Base-by-base conservation (phyloP, 2,329 filamentous ascomycete genomes). In the Diaporthe sp. region DNA sequence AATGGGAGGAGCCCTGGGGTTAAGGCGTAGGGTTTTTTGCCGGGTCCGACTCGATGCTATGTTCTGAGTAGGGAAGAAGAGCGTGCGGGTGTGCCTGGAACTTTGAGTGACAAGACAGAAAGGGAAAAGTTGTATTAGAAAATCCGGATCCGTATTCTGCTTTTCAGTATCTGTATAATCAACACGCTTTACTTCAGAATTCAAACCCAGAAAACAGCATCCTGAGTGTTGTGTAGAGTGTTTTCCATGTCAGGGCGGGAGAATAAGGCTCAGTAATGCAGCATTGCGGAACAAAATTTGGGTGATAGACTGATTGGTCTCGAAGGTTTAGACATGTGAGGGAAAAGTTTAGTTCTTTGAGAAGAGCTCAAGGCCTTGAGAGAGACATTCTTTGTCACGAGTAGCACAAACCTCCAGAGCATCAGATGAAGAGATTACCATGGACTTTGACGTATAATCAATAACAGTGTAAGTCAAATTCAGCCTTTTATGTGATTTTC, bases 1-100 rank as follows among this genome's bases (percentile, higher is more conserved):
- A 92, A 93, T 79, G 91, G 91, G 2, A 84, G 81, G 73, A 88
- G 86, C 53, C 91, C 91, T 1, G 79, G 84, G 9, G 86, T 88
- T 51, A 78, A 80, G 31, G 84, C 85, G 19, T 83, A 84, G 1
- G 83, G 1, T 76, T 28, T 28, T 13, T 15, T 25, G 51, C 51
- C 15, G 25, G 2, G 12, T 3, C 3, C 4, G 15, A 8, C 51
- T 25, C 4, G 51, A 31, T 34, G 28, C 19, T 68, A 6, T 68
- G 7, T 17, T 25, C 25, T n/a, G 31, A 37, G 22, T 5, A 17
- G 44, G n/a, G 6, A 13, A n/a, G 10, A 34, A 22, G 61, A 49
- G 42, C 28, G 17, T 34, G 44, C 17, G 44, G 6, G 4, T 19
- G 17, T 12, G 6, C 12, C 44, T n/a, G 22, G 5, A 5, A 7